Conservation (phyloP, 805 yeast genomes). For the Komagataella pseudopastoris region DNA sequence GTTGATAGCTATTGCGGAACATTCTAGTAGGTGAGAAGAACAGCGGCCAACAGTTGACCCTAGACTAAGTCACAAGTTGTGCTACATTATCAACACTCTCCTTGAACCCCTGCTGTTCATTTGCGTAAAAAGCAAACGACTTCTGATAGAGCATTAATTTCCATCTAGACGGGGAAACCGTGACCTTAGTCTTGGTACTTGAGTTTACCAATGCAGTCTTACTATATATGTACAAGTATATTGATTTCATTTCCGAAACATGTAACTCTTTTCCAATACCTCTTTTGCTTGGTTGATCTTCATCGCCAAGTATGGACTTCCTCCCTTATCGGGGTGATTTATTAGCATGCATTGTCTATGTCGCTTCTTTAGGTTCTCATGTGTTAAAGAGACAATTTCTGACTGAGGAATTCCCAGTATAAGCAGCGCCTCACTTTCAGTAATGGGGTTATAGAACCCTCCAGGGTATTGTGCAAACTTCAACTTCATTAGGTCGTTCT, state of each 20-base stretch:
- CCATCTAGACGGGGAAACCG: neutral
- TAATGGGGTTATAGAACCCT: conserved; percentile 52
- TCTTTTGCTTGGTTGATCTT: conserved; percentile 83
- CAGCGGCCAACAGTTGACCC: neutral
- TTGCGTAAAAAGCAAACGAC: neutral
- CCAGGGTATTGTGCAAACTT: conserved; percentile 34
- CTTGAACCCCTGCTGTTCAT: neutral
- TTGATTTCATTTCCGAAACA: conserved; percentile 15
- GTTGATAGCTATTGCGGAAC: neutral
- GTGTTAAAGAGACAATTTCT: conserved; percentile 35
- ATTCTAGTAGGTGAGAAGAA: neutral
- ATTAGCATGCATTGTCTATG: conserved; percentile 69
- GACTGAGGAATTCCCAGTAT: conserved; percentile 40
- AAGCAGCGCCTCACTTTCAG: conserved; percentile 56
- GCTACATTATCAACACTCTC: neutral
- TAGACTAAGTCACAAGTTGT: neutral
- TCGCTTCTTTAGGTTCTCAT: conserved; percentile 44
- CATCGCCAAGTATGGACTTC: conserved; percentile 68
- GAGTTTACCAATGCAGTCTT: neutral
- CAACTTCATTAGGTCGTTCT: conserved; percentile 8
- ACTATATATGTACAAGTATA: neutral
- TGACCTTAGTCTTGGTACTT: neutral
- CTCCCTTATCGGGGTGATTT: conserved; percentile 87
- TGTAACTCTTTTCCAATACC: conserved; percentile 51
- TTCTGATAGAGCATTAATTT: neutral